Base-by-base conservation (phyloP, 352 stramenopile genomes). In the Globisporangium perplexum region DNA sequence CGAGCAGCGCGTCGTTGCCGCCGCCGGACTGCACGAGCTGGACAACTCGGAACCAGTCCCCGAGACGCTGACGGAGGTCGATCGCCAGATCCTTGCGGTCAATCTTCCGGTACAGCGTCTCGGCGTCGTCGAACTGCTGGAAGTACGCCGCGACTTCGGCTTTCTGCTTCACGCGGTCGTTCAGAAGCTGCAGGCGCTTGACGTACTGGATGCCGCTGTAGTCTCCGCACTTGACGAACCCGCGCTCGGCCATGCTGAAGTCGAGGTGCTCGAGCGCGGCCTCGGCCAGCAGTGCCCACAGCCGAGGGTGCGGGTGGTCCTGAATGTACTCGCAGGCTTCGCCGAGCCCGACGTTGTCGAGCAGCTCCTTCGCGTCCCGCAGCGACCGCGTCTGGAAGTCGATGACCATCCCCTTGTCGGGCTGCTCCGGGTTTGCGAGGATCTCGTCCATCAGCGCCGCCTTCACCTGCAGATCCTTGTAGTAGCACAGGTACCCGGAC, bases 71-170 rank as follows among this genome's bases (percentile, higher is more conserved):
- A 7, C 92, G 81, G 22, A 98, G 66, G 30, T 97, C 86, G 42
- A 98, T 94, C 23, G 92, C 90, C 12, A 98, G 63, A 55, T 98
- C 93, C 52, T 96, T 96, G n/a, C 93, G 83, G 53, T 98, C 93
- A 17, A 98, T 98, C 62, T 97, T 93, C 20, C 86, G 71, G 68
- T 97, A 97, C 20, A 97, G 59, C 26, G 74, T 70, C 59, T 98
- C 93, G 1, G 91, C 90, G 35, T 98, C 90, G 28, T 97, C 92
- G 60, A 96, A 97, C 8, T 92, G 81, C 55, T 97, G 78, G 48
- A 97, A 95, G 62, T 94, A 97, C 5, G 78, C 83, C 12, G 77
- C 77, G 33, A 96, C 84, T 59, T 98, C 90, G 5, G 93, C 93
- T 33, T 90, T 86, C 59, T 97, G 86, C 67, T 97, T 97, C 43